Conservation (phyloP, 2,329 filamentous ascomycete genomes). For the Penicillium sp. region DNA sequence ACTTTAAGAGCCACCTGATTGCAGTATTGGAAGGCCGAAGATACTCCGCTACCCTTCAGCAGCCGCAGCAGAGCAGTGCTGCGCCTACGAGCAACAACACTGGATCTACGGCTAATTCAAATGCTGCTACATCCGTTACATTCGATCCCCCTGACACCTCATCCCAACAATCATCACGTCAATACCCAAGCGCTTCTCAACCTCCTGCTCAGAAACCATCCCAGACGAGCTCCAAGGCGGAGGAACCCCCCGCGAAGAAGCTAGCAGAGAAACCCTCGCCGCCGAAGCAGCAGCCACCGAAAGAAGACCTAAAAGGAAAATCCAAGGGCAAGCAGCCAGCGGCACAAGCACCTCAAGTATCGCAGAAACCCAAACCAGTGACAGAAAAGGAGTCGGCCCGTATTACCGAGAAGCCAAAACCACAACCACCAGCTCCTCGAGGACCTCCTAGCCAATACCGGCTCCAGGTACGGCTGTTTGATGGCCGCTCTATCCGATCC, state of each 20-base stretch:
- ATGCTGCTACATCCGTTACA: constrained; percentile 1
- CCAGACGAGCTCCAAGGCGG: background rate
- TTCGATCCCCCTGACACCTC: constrained; percentile 13
- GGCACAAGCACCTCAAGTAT: constrained; percentile 8
- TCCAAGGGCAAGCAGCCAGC: constrained; percentile 58
- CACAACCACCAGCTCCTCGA: constrained; percentile 13
- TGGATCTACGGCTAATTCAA: background rate
- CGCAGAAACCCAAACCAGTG: constrained; percentile 7
- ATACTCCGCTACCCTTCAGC: background rate
- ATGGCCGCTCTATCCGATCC: constrained; percentile 72
- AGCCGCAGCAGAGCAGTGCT: constrained; percentile 2
- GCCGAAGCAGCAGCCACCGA: constrained; percentile 54
- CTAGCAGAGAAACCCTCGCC: constrained; percentile 29
- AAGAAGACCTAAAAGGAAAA: constrained; percentile 63
- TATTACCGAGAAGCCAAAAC: constrained; percentile 7
- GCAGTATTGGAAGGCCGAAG: constrained; percentile 37
- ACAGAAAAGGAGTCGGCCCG: constrained; percentile 5
- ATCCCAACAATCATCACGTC: constrained; percentile 7
- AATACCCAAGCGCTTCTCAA: constrained; percentile 13
- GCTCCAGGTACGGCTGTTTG: constrained; percentile 75
- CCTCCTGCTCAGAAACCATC: constrained; percentile 38
- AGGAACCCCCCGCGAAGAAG: constrained; percentile 32
- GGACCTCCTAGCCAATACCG: constrained; percentile 46
- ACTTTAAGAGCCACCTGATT: constrained; percentile 58
- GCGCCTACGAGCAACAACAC: constrained; percentile 3